These are phyloP conservation scores for Chytriomyces sp. DNA, from an alignment of 192 early-diverging fungal species.

Conservation along the genomic window DNA sequence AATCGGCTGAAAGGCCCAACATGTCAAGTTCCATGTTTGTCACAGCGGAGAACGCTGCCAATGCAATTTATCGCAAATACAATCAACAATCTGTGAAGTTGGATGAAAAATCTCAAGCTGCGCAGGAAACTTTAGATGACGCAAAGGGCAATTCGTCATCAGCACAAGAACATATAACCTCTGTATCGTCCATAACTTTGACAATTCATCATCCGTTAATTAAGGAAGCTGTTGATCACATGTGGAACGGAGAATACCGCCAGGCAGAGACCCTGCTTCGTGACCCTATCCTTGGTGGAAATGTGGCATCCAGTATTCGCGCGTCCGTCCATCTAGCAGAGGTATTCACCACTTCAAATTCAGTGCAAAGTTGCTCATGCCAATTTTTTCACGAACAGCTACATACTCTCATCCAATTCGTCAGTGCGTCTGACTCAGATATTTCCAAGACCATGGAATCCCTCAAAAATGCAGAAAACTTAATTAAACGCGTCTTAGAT, in stretches of 20 bases:
- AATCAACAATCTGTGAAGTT: background rate
- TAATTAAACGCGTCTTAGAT: conserved; percentile 1
- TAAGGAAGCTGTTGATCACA: background rate
- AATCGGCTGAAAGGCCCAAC: background rate
- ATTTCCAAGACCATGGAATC: background rate
- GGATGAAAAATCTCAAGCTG: background rate
- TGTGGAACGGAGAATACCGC: conserved; percentile 10
- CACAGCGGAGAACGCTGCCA: background rate
- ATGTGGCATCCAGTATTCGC: background rate
- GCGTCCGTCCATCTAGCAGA: background rate
- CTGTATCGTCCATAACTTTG: background rate
- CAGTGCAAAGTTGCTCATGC: background rate
- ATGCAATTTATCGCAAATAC: background rate
- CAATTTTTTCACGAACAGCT: background rate
- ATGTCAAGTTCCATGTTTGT: background rate
- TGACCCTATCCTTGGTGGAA: background rate
- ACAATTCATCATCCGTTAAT: background rate
- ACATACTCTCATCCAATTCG: conserved; percentile 1
- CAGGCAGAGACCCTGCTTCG: background rate
- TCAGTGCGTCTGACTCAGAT: background rate
- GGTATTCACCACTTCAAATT: background rate
- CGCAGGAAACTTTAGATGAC: background rate
- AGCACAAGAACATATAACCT: background rate
- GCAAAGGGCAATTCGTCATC: background rate
- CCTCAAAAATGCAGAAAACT: background rate